Conservation (phyloP, 495 filamentous ascomycete genomes). For the Penicillium odoratum region DNA sequence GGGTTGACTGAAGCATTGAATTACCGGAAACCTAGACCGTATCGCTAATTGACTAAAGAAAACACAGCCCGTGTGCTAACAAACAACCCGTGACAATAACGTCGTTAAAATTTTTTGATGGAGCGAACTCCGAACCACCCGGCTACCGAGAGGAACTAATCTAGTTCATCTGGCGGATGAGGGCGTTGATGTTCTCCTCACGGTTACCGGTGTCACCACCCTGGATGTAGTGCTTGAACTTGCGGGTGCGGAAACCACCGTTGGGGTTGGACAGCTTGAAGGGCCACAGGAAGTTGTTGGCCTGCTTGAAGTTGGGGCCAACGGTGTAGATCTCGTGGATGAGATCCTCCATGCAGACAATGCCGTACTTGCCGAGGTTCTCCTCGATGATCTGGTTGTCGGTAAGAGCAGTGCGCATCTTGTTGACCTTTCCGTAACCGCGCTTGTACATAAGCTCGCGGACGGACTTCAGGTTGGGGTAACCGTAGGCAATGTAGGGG, state of each 20-base stretch:
- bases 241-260: constrained; percentile 90
- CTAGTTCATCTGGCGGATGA: constrained; percentile 99
- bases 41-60: constrained; percentile 41
- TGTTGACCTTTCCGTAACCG: constrained; percentile 95
- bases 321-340: constrained; percentile 99
- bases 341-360: constrained; percentile 98
- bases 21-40: constrained; percentile 44
- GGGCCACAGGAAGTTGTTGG: constrained; percentile 99
- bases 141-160: constrained; percentile 20
- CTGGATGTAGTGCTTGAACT: constrained; percentile 99
- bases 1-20: constrained; percentile 42
- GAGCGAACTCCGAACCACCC: constrained; percentile 5
- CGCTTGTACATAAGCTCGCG: constrained; percentile 99
- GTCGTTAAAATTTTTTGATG: constrained; percentile 25
- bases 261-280: constrained; percentile 99
- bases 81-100: constrained; percentile 39
- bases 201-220: constrained; percentile 98
- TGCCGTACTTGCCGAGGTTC: constrained; percentile 94
- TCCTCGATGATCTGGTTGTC: constrained; percentile 98
- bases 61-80: constrained; percentile 27
- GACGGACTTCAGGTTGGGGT: constrained; percentile 98
- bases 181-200: constrained; percentile 96
- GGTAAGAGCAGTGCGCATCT: constrained; percentile 92
- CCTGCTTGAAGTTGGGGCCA: constrained; percentile 99
- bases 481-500: constrained; percentile 97